Conservation (phyloP, 192 early-diverging fungal genomes). For the Linnemannia zychae region DNA sequence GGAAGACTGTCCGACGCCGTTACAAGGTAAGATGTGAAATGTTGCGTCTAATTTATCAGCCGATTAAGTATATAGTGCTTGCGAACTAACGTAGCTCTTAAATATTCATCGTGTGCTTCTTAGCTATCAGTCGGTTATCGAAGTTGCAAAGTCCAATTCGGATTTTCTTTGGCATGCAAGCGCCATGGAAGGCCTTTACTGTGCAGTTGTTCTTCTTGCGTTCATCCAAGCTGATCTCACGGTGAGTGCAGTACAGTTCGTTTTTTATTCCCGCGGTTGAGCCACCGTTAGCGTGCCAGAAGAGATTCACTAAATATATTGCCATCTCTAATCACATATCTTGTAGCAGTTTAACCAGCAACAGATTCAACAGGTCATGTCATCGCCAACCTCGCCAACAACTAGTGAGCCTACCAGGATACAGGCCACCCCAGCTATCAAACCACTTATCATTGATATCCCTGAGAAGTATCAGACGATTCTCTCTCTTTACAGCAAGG, state of each 20-base stretch:
- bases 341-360: constrained; percentile 46
- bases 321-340: not conserved
- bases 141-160: constrained; percentile 70
- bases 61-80: not conserved
- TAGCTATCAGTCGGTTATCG: constrained; percentile 77
- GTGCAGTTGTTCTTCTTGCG: constrained; percentile 70
- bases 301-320: not conserved
- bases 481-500: constrained; percentile 72
- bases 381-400: constrained; percentile 50
- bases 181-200: constrained; percentile 77
- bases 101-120: not conserved
- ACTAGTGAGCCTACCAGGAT: constrained; percentile 28
- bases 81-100: not conserved
- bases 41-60: not conserved
- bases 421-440: constrained; percentile 34
- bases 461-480: constrained; percentile 79
- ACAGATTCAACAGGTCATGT: constrained; percentile 30
- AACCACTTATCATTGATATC: constrained; percentile 66
- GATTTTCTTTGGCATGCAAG: constrained; percentile 86
- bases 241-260: constrained; percentile 44
- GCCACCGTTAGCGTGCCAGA: not conserved
- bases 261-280: not conserved
- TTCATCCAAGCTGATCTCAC: constrained; percentile 73
- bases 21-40: constrained; percentile 53
- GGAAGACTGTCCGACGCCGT: constrained; percentile 81